A percentile compares a stretch with the other conserved stretches of the same genome.
Evolutionary conservation across 106 monocot species (phyloP).

Genomic region (Dendrobium chrysotoxum): DNA sequence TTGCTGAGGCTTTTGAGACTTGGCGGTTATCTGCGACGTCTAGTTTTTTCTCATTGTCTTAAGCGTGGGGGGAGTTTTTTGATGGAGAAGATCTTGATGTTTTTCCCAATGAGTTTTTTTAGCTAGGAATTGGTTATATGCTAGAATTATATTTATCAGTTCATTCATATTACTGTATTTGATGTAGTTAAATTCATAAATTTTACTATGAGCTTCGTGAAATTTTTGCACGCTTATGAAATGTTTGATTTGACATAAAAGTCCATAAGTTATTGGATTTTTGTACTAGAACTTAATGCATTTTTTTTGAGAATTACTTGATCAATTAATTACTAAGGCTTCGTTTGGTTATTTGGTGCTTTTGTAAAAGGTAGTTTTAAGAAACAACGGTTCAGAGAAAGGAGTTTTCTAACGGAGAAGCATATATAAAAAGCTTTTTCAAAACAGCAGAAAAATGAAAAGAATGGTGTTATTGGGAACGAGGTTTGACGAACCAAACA

Average conservation of each 20-base stretch:
- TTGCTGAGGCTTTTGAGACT: neutral
- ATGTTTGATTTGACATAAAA: neutral
- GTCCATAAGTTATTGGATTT: neutral
- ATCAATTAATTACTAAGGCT: neutral
- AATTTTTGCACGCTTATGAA: neutral
- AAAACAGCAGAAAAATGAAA: no score
- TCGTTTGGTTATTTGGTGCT: no score
- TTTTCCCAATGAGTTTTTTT: neutral
- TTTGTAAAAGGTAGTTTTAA: no score
- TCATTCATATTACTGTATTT: neutral
- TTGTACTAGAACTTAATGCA: neutral
- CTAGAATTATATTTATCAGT: neutral
- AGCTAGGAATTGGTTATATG: neutral
- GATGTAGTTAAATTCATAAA: neutral
- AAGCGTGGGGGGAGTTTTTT: neutral
- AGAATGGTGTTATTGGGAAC: no score
- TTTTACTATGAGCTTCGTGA: neutral
- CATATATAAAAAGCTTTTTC: no score
- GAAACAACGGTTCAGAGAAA: no score
- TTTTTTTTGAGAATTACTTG: neutral
- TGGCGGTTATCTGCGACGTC: neutral
- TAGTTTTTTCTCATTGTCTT: slow-evolving; percentile 1
- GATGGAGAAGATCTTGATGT: slow-evolving; percentile 3
- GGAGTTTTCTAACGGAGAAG: no score
- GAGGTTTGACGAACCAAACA: no score